Evolutionary conservation across 176 grass and related monocot genomes (phyloP).

Genomic region (Juncus inflexus): DNA sequence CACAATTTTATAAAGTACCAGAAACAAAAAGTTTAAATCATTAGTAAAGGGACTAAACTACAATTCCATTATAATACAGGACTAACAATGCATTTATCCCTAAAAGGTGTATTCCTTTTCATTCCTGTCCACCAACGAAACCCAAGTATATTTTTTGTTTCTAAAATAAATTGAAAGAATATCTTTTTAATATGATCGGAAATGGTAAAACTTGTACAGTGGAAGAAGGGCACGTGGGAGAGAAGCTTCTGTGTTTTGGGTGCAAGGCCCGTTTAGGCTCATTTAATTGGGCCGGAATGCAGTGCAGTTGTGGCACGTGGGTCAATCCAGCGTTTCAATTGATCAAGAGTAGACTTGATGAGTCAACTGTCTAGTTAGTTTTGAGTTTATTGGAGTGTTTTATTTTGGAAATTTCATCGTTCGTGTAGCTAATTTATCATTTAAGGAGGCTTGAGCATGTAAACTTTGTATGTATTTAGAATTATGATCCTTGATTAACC

Average conservation of each 20-base stretch:
- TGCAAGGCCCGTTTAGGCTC: slow-evolving; percentile 81
- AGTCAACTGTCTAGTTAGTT: slow-evolving; percentile 38
- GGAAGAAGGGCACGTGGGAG: slow-evolving; percentile 51
- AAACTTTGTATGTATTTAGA: no score
- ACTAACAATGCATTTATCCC: background rate
- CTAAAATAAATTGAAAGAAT: background rate
- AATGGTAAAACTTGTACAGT: slow-evolving; percentile 32
- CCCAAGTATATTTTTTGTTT: background rate
- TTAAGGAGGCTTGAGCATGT: no score
- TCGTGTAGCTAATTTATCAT: no score
- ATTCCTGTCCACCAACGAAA: no score
- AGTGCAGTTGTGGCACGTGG: slow-evolving; percentile 79
- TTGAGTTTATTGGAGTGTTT: background rate
- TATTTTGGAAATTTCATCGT: no score
- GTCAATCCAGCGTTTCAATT: slow-evolving; percentile 88
- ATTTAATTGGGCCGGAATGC: slow-evolving; percentile 87
- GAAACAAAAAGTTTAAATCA: no score
- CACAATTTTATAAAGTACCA: no score
- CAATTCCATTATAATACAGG: no score
- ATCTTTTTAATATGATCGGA: slow-evolving; percentile 2
- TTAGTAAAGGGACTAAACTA: no score
- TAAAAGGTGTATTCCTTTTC: no score
- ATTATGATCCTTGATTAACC: no score
- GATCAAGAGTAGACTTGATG: slow-evolving; percentile 65
- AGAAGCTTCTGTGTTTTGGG: slow-evolving; percentile 80